These are phyloP conservation scores for Marasmius tenuissimus DNA, from an alignment of 1,284 basidiomycete genomes.

Conservation along the genomic window DNA sequence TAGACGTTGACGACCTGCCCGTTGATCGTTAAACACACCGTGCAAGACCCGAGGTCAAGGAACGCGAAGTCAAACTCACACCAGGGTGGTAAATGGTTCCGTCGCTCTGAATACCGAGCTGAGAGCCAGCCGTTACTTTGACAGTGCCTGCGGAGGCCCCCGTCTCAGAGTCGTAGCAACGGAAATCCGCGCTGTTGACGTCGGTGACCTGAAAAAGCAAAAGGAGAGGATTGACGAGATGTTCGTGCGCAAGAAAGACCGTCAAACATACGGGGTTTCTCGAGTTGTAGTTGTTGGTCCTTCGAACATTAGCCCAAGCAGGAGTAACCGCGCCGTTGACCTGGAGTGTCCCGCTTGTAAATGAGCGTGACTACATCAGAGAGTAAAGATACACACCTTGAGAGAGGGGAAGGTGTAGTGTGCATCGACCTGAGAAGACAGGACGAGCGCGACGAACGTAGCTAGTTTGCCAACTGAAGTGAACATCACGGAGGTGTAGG, in stretches of 20 bases:
- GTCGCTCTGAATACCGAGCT: constrained; percentile 32
- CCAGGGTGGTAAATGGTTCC: constrained; percentile 40
- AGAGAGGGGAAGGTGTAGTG: constrained; percentile 9
- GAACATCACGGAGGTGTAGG: constrained; percentile 7
- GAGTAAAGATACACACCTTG: neutral
- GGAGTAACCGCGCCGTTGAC: constrained; percentile 35
- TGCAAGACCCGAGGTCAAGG: neutral
- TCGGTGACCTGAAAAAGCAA: constrained; percentile 26
- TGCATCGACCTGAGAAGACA: constrained; percentile 12
- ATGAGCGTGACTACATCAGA: constrained; percentile 19
- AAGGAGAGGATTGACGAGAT: neutral
- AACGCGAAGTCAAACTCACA: constrained; percentile 22
- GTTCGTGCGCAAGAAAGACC: neutral
- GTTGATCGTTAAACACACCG: neutral
- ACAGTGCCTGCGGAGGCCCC: constrained; percentile 32
- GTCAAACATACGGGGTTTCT: constrained; percentile 33
- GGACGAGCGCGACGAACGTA: constrained; percentile 10
- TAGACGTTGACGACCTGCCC: constrained; percentile 36
- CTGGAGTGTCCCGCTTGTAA: constrained; percentile 41
- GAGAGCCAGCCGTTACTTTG: constrained; percentile 34
- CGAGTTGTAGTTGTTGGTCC: constrained; percentile 44
- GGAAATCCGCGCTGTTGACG: constrained; percentile 35
- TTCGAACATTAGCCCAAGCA: constrained; percentile 40
- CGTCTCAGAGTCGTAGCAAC: constrained; percentile 39
- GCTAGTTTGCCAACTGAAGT: constrained; percentile 2